phyloP scores from a whole-genome alignment of 2,329 filamentous ascomycete genomes.

The Aspergillus puulaauensis region DNA sequence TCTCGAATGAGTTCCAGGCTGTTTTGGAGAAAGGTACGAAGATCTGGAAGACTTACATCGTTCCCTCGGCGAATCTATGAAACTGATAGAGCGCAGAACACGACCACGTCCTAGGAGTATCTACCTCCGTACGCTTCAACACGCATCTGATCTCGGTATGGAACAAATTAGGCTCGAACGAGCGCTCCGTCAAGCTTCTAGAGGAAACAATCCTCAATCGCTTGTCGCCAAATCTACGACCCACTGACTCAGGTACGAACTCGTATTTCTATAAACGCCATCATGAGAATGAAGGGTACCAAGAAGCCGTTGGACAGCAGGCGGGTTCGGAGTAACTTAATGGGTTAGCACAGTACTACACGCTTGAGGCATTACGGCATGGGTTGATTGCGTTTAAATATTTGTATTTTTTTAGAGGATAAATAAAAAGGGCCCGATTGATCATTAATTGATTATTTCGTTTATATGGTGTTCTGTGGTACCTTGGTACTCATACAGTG shows the following conservation, averaged over 20 bases:
- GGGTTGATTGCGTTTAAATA: background rate
- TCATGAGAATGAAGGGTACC: slow-evolving; percentile 81
- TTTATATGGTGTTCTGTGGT: background rate
- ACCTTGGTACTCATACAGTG: background rate
- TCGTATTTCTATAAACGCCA: slow-evolving; percentile 78
- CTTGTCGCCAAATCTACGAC: slow-evolving; percentile 69
- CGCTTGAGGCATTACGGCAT: background rate
- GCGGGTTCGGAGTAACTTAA: background rate
- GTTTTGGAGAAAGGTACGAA: slow-evolving; percentile 76
- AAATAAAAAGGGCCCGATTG: background rate
- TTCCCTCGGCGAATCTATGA: background rate
- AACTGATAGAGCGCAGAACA: slow-evolving; percentile 55
- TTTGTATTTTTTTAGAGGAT: background rate
- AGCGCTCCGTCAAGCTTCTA: slow-evolving; percentile 73
- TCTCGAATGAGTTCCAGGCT: slow-evolving; percentile 47
- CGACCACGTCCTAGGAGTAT: slow-evolving; percentile 83
- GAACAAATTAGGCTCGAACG: slow-evolving; percentile 84
- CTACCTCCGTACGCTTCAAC: slow-evolving; percentile 84
- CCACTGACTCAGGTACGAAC: slow-evolving; percentile 55
- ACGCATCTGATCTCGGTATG: slow-evolving; percentile 85
- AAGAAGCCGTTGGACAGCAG: slow-evolving; percentile 39
- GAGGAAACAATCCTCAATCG: slow-evolving; percentile 71
- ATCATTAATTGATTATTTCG: background rate
- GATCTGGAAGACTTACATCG: too few relatives aligned
- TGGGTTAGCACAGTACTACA: background rate